Evolutionary conservation across 495 filamentous ascomycete species (phyloP).

Genomic region (Amniculicola lignicola): DNA sequence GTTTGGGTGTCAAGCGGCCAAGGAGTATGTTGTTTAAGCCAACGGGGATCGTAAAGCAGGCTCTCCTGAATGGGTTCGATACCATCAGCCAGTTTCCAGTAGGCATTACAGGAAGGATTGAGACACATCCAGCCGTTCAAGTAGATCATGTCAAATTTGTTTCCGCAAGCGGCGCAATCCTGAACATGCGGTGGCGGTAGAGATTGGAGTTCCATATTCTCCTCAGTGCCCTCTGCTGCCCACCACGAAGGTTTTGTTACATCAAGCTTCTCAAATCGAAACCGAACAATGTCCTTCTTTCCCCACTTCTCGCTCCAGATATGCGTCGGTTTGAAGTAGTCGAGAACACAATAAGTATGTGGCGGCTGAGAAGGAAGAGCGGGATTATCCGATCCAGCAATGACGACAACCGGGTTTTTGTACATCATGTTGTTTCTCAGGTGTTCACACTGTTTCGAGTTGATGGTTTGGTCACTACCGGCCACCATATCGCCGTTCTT

Average conservation of each 20-base stretch:
- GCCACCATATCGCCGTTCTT: slow-evolving; percentile 28
- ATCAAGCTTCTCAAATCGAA: slow-evolving; percentile 71
- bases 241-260: slow-evolving; percentile 65
- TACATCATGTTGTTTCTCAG: slow-evolving; percentile 37
- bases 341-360: slow-evolving; percentile 67
- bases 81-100: slow-evolving; percentile 51
- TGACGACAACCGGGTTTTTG: slow-evolving; percentile 38
- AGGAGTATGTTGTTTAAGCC: slow-evolving; percentile 49
- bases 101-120: slow-evolving; percentile 51
- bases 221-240: slow-evolving; percentile 42
- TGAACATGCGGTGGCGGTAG: slow-evolving; percentile 6
- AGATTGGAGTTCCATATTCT: slow-evolving; percentile 12
- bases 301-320: slow-evolving; percentile 65
- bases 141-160: slow-evolving; percentile 48
- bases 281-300: slow-evolving; percentile 49
- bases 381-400: slow-evolving; percentile 52
- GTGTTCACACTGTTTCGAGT: too few species aligned
- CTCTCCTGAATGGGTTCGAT: slow-evolving; percentile 25
- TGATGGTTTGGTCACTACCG: slow-evolving; percentile 34
- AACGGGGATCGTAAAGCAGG: slow-evolving; percentile 56
- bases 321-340: slow-evolving; percentile 67
- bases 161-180: slow-evolving; percentile 46
- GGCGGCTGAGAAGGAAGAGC: slow-evolving; percentile 54
- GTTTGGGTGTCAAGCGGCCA: slow-evolving; percentile 44
- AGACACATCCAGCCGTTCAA: slow-evolving; percentile 69